Conservation (phyloP, 345 rosid species). For the Sonneratia alba region DNA sequence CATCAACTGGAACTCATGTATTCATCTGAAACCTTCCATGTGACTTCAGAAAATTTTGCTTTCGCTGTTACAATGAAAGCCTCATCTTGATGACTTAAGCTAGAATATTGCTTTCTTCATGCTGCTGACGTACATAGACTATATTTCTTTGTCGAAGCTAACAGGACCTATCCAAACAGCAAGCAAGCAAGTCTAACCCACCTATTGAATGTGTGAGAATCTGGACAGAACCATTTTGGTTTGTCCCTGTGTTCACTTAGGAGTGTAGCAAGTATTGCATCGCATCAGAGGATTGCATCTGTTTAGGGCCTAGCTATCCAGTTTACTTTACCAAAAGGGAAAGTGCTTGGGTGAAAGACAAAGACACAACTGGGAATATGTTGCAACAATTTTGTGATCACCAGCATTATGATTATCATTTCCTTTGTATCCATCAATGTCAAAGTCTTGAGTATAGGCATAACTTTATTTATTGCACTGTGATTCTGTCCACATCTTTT, state of each 20-base stretch:
- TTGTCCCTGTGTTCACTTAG: neutral
- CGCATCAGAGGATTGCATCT: neutral
- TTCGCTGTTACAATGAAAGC: neutral
- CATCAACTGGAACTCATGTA: neutral
- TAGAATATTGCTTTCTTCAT: neutral
- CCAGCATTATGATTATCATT: neutral
- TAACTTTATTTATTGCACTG: neutral
- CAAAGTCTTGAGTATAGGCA: neutral
- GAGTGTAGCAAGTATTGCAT: neutral
- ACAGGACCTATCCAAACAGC: neutral
- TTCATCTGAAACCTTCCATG: slow-evolving; percentile 10
- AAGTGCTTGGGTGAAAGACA: neutral
- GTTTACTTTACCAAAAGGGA: neutral
- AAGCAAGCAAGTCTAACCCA: neutral
- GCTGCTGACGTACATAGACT: slow-evolving; percentile 10
- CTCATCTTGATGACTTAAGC: neutral
- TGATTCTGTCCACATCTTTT: neutral
- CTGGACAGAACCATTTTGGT: neutral
- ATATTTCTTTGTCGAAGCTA: neutral
- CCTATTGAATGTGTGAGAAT: neutral
- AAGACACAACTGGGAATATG: neutral
- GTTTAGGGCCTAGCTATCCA: neutral
- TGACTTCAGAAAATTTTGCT: slow-evolving; percentile 31
- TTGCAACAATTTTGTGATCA: no score
- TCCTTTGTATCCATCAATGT: neutral